phyloP scores from a whole-genome alignment of 2,329 filamentous ascomycete genomes.

The Nothophaeocryptopus gaeumannii region DNA sequence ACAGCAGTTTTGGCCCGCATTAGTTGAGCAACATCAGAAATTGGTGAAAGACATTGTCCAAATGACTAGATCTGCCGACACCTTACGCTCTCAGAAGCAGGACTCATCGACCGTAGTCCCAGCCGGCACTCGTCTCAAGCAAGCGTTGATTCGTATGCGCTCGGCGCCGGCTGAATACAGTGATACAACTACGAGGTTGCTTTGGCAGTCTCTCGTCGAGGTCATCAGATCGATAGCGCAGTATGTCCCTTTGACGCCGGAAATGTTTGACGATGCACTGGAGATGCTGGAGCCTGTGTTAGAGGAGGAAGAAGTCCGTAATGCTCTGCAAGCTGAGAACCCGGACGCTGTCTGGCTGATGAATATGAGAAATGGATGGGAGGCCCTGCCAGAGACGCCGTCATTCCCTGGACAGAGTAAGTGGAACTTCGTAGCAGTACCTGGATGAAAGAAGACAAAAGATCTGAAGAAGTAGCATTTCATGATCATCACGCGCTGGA shows the following conservation, averaged over 20 bases:
- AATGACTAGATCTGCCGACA: neutral
- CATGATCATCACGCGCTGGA: no score
- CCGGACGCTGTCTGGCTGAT: conserved; percentile 74
- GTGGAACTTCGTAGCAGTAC: no score
- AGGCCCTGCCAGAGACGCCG: conserved; percentile 3
- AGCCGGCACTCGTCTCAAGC: conserved; percentile 5
- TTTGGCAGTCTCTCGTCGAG: conserved; percentile 62
- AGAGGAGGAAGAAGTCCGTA: conserved; percentile 46
- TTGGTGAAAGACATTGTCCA: conserved; percentile 14
- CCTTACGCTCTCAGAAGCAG: neutral
- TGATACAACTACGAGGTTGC: conserved; percentile 55
- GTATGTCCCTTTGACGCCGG: conserved; percentile 63
- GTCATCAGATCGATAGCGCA: conserved; percentile 61
- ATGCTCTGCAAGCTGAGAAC: conserved; percentile 63
- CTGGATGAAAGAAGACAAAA: no score
- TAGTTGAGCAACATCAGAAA: conserved; percentile 26
- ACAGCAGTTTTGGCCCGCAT: conserved; percentile 63
- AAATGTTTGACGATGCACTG: conserved; percentile 69
- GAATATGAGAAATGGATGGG: conserved; percentile 36
- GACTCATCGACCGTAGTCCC: neutral
- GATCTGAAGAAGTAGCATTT: no score
- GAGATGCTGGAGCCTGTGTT: conserved; percentile 53
- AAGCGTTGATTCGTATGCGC: conserved; percentile 23
- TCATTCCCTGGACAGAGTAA: no score
- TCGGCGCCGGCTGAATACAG: conserved; percentile 43